These are phyloP conservation scores for Coelastrella sp. DNA, from an alignment of 139 green algal genomes.

Conservation along the genomic window DNA sequence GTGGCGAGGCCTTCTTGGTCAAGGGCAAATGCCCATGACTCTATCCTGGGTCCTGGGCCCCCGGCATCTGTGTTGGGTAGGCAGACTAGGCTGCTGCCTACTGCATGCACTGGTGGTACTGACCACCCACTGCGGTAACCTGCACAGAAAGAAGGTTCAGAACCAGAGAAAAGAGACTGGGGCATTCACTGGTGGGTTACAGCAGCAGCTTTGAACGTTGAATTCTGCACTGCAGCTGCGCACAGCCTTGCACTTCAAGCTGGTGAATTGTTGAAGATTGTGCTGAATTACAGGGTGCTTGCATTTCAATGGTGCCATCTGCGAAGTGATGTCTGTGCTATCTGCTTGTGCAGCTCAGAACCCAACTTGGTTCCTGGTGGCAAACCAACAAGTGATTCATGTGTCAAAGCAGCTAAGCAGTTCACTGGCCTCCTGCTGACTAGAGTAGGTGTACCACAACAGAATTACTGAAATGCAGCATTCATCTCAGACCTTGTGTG, in stretches of 20 bases:
- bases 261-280: not conserved
- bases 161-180: not conserved
- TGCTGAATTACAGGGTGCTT: too few species aligned
- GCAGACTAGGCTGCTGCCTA: constrained; percentile 80
- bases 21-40: constrained; percentile 67
- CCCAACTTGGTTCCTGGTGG: too few species aligned
- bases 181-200: not conserved
- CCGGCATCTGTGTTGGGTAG: constrained; percentile 70
- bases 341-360: too few species aligned
- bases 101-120: constrained; percentile 51
- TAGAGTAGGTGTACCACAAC: too few species aligned
- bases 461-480: too few species aligned
- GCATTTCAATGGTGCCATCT: too few species aligned
- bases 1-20: constrained; percentile 54
- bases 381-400: too few species aligned
- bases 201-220: not conserved
- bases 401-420: too few species aligned
- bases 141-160: not conserved
- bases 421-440: too few species aligned
- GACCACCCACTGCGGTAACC: not conserved
- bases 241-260: not conserved
- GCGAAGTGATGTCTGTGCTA: too few species aligned
- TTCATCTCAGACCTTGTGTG: too few species aligned
- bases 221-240: not conserved
- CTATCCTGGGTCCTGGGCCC: constrained; percentile 61